These are phyloP conservation scores for Saccharomycopsis fermentans DNA, from an alignment of 805 yeast genomes.

Conservation along the genomic window DNA sequence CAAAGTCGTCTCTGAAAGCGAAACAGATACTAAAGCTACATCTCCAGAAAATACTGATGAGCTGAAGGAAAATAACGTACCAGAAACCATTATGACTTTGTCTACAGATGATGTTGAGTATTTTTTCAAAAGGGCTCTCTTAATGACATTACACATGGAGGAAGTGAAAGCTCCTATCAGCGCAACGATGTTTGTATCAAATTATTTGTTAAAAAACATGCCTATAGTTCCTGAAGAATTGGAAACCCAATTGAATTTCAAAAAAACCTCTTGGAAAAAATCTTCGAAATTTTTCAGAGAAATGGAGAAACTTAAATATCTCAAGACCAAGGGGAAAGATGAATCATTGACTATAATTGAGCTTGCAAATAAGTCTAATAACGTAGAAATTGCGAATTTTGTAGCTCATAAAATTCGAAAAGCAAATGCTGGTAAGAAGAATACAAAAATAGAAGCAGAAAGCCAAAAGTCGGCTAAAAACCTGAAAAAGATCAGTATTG, in stretches of 20 bases:
- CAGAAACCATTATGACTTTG: constrained; percentile 23
- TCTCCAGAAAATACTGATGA: constrained; percentile 10
- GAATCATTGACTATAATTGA: constrained; percentile 60
- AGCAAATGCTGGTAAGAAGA: constrained; percentile 8
- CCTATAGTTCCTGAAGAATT: constrained; percentile 38
- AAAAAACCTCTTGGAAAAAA: constrained; percentile 84
- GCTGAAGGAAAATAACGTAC: constrained; percentile 8
- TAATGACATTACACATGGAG: constrained; percentile 55
- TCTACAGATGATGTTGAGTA: constrained; percentile 60
- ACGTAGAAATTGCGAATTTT: constrained; percentile 45
- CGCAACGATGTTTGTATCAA: constrained; percentile 68
- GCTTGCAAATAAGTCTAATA: constrained; percentile 35
- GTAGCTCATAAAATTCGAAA: constrained; percentile 47
- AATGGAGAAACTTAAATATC: constrained; percentile 65
- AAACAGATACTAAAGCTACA: constrained; percentile 14
- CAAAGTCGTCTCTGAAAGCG: not conserved
- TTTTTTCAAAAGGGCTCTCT: constrained; percentile 59
- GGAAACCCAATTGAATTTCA: constrained; percentile 43
- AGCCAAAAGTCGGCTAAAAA: constrained; percentile 20
- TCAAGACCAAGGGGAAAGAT: constrained; percentile 73
- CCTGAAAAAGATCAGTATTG: constrained; percentile 23
- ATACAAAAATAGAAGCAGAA: constrained; percentile 1
- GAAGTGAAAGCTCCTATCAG: constrained; percentile 53
- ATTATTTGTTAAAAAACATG: constrained; percentile 57
- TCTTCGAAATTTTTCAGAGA: constrained; percentile 75